Evolutionary conservation across 2,329 filamentous ascomycete genomes (phyloP).

Genomic region (Fusarium hainanense): DNA sequence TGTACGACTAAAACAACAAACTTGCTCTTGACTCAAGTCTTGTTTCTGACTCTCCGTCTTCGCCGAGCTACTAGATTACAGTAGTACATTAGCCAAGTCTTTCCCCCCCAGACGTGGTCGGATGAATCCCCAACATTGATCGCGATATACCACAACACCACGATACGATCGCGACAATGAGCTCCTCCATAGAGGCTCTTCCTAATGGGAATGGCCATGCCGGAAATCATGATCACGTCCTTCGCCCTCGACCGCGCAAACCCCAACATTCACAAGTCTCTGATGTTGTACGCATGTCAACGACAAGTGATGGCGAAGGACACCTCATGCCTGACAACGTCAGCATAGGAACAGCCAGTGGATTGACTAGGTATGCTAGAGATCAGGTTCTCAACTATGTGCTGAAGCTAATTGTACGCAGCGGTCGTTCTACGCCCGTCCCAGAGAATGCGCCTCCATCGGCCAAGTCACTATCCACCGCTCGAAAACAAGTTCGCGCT

Average conservation of each 20-base stretch:
- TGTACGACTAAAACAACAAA: constrained; percentile 6
- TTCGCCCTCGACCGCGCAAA: constrained; percentile 63
- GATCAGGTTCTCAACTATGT: neutral
- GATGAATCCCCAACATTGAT: constrained; percentile 20
- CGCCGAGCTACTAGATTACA: constrained; percentile 2
- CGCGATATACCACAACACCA: constrained; percentile 1
- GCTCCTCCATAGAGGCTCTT: constrained; percentile 46
- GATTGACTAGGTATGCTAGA: constrained; percentile 57
- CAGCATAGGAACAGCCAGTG: constrained; percentile 50
- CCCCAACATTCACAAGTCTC: constrained; percentile 61
- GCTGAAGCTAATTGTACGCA: constrained; percentile 51
- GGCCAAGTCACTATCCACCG: constrained; percentile 84
- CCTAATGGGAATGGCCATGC: constrained; percentile 45
- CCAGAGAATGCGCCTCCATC: constrained; percentile 94
- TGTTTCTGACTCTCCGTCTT: neutral
- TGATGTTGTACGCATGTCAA: constrained; percentile 54
- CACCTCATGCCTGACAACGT: constrained; percentile 51
- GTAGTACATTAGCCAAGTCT: constrained; percentile 1
- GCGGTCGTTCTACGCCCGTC: constrained; percentile 84
- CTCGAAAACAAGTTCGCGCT: constrained; percentile 83
- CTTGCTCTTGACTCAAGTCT: constrained; percentile 13
- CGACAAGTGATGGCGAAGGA: constrained; percentile 50
- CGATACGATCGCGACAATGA: constrained; percentile 39
- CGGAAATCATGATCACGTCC: constrained; percentile 54
- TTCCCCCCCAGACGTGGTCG: neutral